Evolutionary conservation across 148 eudicot species (phyloP).

Genomic region (Salicornia ramosissima): DNA sequence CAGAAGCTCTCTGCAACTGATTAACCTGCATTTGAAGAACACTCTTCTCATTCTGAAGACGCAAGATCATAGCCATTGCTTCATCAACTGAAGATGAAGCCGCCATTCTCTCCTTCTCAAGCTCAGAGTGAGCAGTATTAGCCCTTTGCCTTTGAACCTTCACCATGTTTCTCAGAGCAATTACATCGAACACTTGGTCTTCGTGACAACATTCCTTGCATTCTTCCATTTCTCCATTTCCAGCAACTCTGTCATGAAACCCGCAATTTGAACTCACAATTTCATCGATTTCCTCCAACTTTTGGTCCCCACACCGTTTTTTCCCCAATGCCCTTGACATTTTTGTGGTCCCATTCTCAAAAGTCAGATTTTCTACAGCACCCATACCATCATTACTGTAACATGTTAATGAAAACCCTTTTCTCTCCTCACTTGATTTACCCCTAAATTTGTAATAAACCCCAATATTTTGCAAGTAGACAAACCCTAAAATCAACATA

Average conservation of each 20-base stretch:
- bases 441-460: slow-evolving; percentile 28
- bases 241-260: slow-evolving; percentile 13
- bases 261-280: slow-evolving; percentile 22
- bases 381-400: slow-evolving; percentile 17
- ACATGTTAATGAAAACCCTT: slow-evolving; percentile 27
- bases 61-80: slow-evolving; percentile 84
- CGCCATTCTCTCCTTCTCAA: slow-evolving; percentile 73
- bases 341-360: slow-evolving; percentile 17
- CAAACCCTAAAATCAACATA: slow-evolving; percentile 39
- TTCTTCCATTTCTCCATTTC: slow-evolving; percentile 20
- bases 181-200: slow-evolving; percentile 49
- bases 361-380: slow-evolving; percentile 11
- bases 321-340: slow-evolving; percentile 17
- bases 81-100: slow-evolving; percentile 76
- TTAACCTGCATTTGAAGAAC: slow-evolving; percentile 51
- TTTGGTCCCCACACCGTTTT: slow-evolving; percentile 32
- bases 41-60: slow-evolving; percentile 75
- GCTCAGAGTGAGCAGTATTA: slow-evolving; percentile 40
- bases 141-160: slow-evolving; percentile 48
- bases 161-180: slow-evolving; percentile 56
- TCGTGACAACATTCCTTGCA: slow-evolving; percentile 30
- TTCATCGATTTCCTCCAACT: slow-evolving; percentile 28
- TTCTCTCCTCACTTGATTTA: slow-evolving; percentile 29
- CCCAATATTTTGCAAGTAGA: slow-evolving; percentile 29
- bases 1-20: slow-evolving; percentile 51